Conservation (phyloP, 352 stramenopile genomes). For the Phytophthora sp. region DNA sequence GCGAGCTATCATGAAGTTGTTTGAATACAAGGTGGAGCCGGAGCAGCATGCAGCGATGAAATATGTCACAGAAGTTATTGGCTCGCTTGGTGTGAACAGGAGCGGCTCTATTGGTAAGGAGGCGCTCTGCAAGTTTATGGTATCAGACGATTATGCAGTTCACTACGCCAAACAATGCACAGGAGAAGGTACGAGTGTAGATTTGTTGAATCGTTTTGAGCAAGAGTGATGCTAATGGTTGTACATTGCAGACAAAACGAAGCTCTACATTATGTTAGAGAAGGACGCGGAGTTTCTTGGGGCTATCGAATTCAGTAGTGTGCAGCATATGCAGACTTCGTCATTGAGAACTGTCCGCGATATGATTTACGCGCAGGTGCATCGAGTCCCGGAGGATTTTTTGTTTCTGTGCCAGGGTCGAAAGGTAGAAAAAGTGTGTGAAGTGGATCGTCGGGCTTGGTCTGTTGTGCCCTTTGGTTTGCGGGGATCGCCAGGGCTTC, state of each 20-base stretch:
- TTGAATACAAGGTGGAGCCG: conserved; percentile 55
- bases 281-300: conserved; percentile 68
- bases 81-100: conserved; percentile 36
- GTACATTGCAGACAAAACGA: conserved; percentile 47
- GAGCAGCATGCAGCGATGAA: conserved; percentile 45
- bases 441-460: conserved; percentile 61
- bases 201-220: too few relatives aligned
- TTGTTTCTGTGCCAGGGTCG: conserved; percentile 58
- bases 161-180: conserved; percentile 75
- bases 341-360: conserved; percentile 56
- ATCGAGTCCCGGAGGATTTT: conserved; percentile 51
- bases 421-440: conserved; percentile 58
- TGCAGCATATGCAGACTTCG: conserved; percentile 57
- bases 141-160: conserved; percentile 54
- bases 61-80: conserved; percentile 50
- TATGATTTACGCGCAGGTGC: conserved; percentile 50
- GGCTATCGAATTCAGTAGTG: conserved; percentile 60
- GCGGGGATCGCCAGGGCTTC: conserved; percentile 56
- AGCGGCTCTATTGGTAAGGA: conserved; percentile 40
- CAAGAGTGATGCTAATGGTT: conserved; percentile 5
- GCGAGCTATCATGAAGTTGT: conserved; percentile 65
- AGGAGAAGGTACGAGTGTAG: conserved; percentile 41
- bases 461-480: conserved; percentile 66
- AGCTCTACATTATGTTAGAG: conserved; percentile 68
- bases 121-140: conserved; percentile 57